Evolutionary conservation across 2,329 filamentous ascomycete species (phyloP).

Genomic region (Fusarium sterilihyphosum): DNA sequence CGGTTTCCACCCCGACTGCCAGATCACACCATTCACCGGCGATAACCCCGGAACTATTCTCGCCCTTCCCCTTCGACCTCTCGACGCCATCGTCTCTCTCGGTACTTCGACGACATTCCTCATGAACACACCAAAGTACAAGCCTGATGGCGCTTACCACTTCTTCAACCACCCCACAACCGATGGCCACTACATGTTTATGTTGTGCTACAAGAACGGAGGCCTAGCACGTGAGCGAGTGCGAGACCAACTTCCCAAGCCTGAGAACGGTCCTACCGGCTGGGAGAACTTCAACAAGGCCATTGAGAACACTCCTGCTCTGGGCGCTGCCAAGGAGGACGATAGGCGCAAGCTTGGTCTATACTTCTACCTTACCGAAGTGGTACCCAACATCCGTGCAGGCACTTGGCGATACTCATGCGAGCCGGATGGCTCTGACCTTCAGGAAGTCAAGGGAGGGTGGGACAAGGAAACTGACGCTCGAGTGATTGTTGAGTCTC

Average conservation of each 20-base stretch:
- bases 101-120: conserved; percentile 97
- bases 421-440: conserved; percentile 63
- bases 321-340: conserved; percentile 66
- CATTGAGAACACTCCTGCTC: conserved; percentile 73
- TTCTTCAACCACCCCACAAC: conserved; percentile 99
- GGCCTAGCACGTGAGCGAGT: conserved; percentile 91
- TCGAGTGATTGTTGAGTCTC: conserved; percentile 90
- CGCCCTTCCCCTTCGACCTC: conserved; percentile 83
- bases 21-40: conserved; percentile 87
- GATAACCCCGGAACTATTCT: conserved; percentile 98
- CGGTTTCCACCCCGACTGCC: conserved; percentile 79
- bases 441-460: conserved; percentile 48
- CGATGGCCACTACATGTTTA: conserved; percentile 95
- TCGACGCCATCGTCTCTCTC: conserved; percentile 93
- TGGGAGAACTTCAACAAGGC: conserved; percentile 86
- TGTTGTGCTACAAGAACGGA: conserved; percentile 99
- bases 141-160: conserved; percentile 89
- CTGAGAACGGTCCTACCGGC: conserved; percentile 56
- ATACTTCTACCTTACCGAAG: conserved; percentile 96
- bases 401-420: conserved; percentile 87
- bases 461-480: conserved; percentile 75
- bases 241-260: conserved; percentile 78
- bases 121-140: conserved; percentile 94
- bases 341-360: conserved; percentile 83
- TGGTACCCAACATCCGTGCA: conserved; percentile 87